Evolutionary conservation across 768 basidiomycete species (phyloP).

Genomic region (Calocybe cyanea): DNA sequence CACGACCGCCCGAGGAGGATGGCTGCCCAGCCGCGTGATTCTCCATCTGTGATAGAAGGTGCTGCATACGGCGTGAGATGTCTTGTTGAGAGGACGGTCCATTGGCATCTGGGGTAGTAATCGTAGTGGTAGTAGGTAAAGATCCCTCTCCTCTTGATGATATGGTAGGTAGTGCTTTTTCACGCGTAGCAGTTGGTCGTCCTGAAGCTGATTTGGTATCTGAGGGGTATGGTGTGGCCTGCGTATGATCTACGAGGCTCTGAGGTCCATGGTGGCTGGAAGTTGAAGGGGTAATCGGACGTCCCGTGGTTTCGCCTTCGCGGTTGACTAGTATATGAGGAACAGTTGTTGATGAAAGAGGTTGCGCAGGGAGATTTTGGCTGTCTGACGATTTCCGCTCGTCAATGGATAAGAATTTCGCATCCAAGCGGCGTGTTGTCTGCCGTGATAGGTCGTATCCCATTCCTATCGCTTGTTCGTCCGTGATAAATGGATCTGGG

Average conservation of each 20-base stretch:
- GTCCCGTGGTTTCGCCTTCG: constrained; percentile 3
- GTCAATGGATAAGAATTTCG: constrained; percentile 11
- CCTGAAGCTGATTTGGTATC: constrained; percentile 5
- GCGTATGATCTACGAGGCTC: constrained; percentile 1
- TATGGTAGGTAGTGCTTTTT: background rate
- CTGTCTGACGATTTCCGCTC: background rate
- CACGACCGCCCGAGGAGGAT: background rate
- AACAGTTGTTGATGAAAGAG: background rate
- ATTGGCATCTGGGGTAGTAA: no score
- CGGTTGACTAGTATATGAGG: constrained; percentile 9
- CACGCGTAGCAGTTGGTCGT: no score
- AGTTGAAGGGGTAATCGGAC: constrained; percentile 6
- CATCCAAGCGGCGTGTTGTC: constrained; percentile 16
- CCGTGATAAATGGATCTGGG: constrained; percentile 18
- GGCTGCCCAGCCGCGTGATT: background rate
- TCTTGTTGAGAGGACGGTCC: constrained; percentile 4
- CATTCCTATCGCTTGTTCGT: constrained; percentile 12
- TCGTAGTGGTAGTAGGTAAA: background rate
- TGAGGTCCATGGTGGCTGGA: constrained; percentile 3
- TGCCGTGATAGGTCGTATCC: constrained; percentile 12
- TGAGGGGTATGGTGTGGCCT: background rate
- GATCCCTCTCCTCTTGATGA: background rate
- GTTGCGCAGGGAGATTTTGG: background rate
- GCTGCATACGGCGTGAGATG: constrained; percentile 8
- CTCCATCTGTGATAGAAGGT: constrained; percentile 9